Base-by-base conservation (phyloP, 1,139 yeast genomes). In the Pichiaceae sp. region DNA sequence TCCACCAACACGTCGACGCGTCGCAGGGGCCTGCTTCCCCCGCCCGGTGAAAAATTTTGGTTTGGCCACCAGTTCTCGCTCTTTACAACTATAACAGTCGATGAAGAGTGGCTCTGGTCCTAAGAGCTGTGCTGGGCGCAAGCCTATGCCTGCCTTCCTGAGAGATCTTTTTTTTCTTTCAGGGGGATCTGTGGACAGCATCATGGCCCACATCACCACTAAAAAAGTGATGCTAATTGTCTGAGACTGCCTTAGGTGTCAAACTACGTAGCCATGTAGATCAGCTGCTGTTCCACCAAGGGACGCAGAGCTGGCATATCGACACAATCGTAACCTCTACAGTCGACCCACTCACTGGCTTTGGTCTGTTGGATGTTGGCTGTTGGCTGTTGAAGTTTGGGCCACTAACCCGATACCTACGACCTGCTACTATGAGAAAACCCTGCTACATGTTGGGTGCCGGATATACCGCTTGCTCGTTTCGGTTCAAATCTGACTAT, bases 51-150 rank as follows among this genome's bases (percentile, higher is more conserved):
- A 25, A 25, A 25, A 25, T 25, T 25, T 25, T 15, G 7, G 6
- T 15, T 12, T 15, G 6, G 28, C 14, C 16, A 25, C 16, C 20
- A 44, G 47, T 51, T 48, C 45, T 52, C 56, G 60, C 66, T 47
- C 57, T 49, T 69, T 70, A n/a, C 80, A 74, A 74, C 80, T 74
- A 74, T 69, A 65, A 63, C 80, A 74, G 76, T 70, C 79, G 62
- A 70, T 72, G 79, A 74, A 55, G 79, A 73, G 56, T 56, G 75
- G 70, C 62, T 65, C 57, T 47, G 56, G 62, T 52, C 53, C 44
- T 47, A 62, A 65, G 54, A 70, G 68, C 14, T 7, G n/a, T 14
- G 8, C 7, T 6, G 15, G 28, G 28, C 24, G 24, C 11, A 21
- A 21, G 24, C 24, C 24, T 21, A 11, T 74, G 53, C 49, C 50